Conservation (phyloP, 1,284 basidiomycete species). For the Mycena sp. region DNA sequence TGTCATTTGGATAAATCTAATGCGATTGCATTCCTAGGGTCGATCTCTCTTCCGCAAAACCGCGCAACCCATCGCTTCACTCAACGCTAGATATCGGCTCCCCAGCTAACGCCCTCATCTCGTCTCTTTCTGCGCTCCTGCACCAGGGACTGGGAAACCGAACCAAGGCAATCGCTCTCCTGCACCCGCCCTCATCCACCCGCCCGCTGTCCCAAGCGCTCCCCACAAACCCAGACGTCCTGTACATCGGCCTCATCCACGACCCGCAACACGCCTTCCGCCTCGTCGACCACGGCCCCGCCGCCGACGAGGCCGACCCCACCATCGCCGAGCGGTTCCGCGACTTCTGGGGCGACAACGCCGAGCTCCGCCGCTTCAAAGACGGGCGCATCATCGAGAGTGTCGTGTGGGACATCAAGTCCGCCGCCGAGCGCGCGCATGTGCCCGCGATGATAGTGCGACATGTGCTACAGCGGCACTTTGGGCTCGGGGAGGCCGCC, state of each 20-base stretch:
- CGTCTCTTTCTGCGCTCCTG: slow-evolving; percentile 64
- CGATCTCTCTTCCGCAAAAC: slow-evolving; percentile 64
- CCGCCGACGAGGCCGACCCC: slow-evolving; percentile 70
- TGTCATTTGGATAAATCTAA: not conserved
- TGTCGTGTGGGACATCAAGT: slow-evolving; percentile 91
- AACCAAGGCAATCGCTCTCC: slow-evolving; percentile 65
- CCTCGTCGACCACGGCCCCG: slow-evolving; percentile 90
- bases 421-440: slow-evolving; percentile 78
- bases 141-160: slow-evolving; percentile 78
- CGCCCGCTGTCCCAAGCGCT: slow-evolving; percentile 63
- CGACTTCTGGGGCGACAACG: slow-evolving; percentile 91
- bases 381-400: slow-evolving; percentile 94
- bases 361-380: slow-evolving; percentile 96
- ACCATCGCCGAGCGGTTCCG: slow-evolving; percentile 72
- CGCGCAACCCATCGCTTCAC: slow-evolving; percentile 53
- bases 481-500: slow-evolving; percentile 60
- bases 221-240: slow-evolving; percentile 53
- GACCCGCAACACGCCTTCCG: slow-evolving; percentile 78
- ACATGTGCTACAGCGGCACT: slow-evolving; percentile 82
- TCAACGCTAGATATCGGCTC: slow-evolving; percentile 70
- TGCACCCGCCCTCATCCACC: slow-evolving; percentile 57
- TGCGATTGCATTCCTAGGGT: slow-evolving; percentile 60
- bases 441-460: slow-evolving; percentile 82
- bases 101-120: slow-evolving; percentile 61
- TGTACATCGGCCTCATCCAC: slow-evolving; percentile 81